Evolutionary conservation across 2,329 filamentous ascomycete genomes (phyloP).

Genomic region (Coleophoma crateriformis): DNA sequence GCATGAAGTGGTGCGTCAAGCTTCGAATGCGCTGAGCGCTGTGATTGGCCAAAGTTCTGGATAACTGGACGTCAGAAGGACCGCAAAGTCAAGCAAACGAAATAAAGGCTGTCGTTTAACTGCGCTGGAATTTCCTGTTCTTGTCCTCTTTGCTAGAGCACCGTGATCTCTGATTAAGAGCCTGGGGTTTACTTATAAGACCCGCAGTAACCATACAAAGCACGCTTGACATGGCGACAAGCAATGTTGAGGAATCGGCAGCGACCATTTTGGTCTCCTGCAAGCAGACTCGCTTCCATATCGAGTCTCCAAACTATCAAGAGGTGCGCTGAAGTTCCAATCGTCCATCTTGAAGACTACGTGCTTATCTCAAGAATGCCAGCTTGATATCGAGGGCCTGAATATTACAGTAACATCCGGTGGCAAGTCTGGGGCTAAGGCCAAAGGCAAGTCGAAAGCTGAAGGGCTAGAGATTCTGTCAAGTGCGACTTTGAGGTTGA

Average conservation of each 20-base stretch:
- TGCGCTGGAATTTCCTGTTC: too few relatives aligned
- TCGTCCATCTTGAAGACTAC: not conserved
- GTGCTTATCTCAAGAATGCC: not conserved
- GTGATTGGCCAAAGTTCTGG: too few relatives aligned
- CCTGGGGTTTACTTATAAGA: too few relatives aligned
- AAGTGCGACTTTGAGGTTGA: constrained; percentile 65
- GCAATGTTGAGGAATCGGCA: constrained; percentile 13
- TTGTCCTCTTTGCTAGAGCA: too few relatives aligned
- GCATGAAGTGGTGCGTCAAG: too few relatives aligned
- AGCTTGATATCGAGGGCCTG: constrained; percentile 68
- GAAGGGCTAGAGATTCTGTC: constrained; percentile 61
- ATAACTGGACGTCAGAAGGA: too few relatives aligned
- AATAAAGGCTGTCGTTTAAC: too few relatives aligned
- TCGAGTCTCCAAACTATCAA: constrained; percentile 24
- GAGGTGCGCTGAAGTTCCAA: constrained; percentile 14
- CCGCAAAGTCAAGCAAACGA: too few relatives aligned
- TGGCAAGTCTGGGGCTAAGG: constrained; percentile 29
- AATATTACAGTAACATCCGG: constrained; percentile 56
- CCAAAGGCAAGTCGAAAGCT: constrained; percentile 44
- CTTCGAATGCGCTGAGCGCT: too few relatives aligned
- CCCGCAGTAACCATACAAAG: too few relatives aligned
- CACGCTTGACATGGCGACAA: too few relatives aligned
- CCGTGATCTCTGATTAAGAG: too few relatives aligned
- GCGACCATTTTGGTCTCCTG: constrained; percentile 22
- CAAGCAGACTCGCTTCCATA: constrained; percentile 27